Evolutionary conservation across 2,329 filamentous ascomycete genomes (phyloP).

Genomic region (Amylocarpus encephaloides): DNA sequence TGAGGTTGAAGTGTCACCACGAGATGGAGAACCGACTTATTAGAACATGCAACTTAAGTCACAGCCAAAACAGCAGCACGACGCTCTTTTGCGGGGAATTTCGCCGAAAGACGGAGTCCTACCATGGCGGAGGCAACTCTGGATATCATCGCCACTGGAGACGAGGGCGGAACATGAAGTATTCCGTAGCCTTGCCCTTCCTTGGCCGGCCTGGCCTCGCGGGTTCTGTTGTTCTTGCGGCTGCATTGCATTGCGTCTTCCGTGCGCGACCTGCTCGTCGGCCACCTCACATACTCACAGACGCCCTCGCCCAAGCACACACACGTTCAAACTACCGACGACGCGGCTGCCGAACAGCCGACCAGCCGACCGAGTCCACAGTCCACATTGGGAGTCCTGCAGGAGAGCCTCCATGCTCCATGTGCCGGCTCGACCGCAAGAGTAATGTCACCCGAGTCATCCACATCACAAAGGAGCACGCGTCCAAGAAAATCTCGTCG

Average conservation of each 20-base stretch:
- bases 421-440: neutral
- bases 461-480: neutral
- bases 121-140: neutral
- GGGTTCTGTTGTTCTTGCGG: too few species aligned
- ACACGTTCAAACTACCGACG: neutral
- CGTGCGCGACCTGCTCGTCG: too few species aligned
- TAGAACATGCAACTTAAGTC: too few species aligned
- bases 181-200: neutral
- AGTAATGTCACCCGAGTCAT: neutral
- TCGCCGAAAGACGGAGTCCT: neutral
- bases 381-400: conserved; percentile 8
- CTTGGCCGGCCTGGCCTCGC: neutral
- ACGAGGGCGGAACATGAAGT: conserved; percentile 1
- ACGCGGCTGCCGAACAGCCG: conserved; percentile 1
- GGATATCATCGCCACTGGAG: neutral
- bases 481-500: neutral
- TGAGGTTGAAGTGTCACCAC: too few species aligned
- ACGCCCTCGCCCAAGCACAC: neutral
- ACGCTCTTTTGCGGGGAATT: neutral
- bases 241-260: too few species aligned
- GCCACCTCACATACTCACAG: neutral
- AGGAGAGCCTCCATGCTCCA: conserved; percentile 4
- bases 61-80: too few species aligned
- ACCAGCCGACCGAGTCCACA: too few species aligned
- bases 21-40: too few species aligned